These are phyloP conservation scores for Aurantiochytrium sp. DNA, from an alignment of 108 stramenopile genomes.

Conservation along the genomic window DNA sequence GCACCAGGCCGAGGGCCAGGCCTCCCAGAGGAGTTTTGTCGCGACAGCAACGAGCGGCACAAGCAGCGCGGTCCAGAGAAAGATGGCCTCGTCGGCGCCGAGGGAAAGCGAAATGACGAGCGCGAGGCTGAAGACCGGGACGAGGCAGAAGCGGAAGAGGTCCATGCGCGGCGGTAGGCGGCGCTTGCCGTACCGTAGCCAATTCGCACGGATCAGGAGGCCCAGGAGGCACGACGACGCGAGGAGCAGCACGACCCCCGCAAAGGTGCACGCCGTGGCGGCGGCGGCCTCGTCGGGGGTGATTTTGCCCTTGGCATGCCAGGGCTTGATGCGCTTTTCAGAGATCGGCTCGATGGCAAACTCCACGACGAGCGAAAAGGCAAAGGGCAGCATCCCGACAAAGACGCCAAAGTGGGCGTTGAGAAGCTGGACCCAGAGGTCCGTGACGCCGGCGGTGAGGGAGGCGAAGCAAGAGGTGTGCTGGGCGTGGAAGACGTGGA, in stretches of 20 bases:
- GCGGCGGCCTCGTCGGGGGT: background rate
- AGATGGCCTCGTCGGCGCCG: background rate
- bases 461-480: background rate
- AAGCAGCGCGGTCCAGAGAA: background rate
- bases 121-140: background rate
- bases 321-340: background rate
- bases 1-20: too few species aligned
- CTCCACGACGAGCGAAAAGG: background rate
- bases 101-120: background rate
- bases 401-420: background rate
- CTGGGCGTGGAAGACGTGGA: background rate
- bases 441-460: background rate
- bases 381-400: constrained; percentile 16
- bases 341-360: background rate
- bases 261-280: background rate
- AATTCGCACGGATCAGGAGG: background rate
- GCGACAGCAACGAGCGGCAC: background rate
- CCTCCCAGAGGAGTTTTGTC: background rate
- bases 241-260: background rate
- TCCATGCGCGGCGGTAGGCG: background rate
- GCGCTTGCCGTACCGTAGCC: too few species aligned
- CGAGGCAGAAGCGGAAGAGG: background rate
- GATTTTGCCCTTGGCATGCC: background rate
- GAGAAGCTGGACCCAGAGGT: background rate
- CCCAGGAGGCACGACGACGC: background rate